These are phyloP conservation scores for Xylaria nigripes DNA, from an alignment of 495 filamentous ascomycete genomes.

Conservation along the genomic window DNA sequence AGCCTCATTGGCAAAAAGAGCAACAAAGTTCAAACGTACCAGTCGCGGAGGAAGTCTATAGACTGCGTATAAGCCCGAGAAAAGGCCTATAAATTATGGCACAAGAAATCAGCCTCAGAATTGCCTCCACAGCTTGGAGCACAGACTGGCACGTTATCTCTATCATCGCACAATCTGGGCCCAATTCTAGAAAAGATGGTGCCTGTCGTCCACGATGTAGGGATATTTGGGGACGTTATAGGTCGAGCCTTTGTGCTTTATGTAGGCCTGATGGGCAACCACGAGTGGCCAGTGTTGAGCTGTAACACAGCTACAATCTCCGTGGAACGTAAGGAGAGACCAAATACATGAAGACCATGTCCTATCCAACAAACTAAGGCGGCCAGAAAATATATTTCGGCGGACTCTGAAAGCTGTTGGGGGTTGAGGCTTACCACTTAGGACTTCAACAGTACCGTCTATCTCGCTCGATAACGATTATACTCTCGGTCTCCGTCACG, in stretches of 20 bases:
- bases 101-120: background rate
- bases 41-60: background rate
- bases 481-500: conserved; percentile 19
- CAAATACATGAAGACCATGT: background rate
- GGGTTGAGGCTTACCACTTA: background rate
- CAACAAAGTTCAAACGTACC: background rate
- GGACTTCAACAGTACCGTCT: background rate
- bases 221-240: background rate
- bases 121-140: background rate
- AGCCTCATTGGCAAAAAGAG: background rate
- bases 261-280: background rate
- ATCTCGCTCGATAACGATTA: conserved; percentile 17
- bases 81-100: background rate
- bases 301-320: background rate
- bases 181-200: background rate
- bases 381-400: background rate
- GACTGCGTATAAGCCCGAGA: background rate
- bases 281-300: background rate
- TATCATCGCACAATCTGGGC: background rate
- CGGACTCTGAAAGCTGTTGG: background rate
- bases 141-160: conserved; percentile 1
- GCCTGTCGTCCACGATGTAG: background rate
- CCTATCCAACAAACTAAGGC: background rate
- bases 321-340: conserved; percentile 1
- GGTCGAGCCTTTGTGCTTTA: background rate